Base-by-base conservation (phyloP, 1,284 basidiomycete species). In the Ceratobasidium papillatum region DNA sequence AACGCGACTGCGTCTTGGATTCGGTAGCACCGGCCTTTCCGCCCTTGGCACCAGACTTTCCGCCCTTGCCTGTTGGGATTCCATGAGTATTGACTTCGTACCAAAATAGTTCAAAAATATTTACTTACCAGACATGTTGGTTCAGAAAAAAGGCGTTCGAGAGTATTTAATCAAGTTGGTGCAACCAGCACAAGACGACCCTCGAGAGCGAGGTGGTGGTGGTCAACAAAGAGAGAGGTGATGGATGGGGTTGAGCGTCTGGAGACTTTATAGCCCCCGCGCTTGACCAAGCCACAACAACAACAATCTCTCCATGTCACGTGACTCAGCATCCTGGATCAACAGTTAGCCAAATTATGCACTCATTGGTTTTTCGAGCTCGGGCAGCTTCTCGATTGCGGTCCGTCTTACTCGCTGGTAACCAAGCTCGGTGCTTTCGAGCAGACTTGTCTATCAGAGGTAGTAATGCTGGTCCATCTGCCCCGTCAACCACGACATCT, bases 1-100 rank as follows among this genome's bases (percentile, higher is more conserved):
- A 80, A 65, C 80, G 79, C 30, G 79, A 79, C 25, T 76, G 58
- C 19, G 71, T 74, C 74, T 79, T 79, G 11, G 65, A 36, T 3
- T 77, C 78, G 47, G 75, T 36, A 14, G 71, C 83, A 78, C 83
- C 84, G 80, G 82, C 82, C 74, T 76, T 75, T 19, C 74, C 69
- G 78, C 83, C 84, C 80, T 82, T 82, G 74, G 76, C 75, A 51
- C 75, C 74, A 73, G 77, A 75, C 56, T 78, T 78, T 68, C 77
- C 78, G 27, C 75, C 77, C 43, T 74, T 76, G 65, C 75, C 75
- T 68, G 34, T 58, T 11, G 3, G 25, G 9, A 22, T 8, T 27
- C 17, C n/a, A 25, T 58, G 7, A 71, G 25, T 36, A 71, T 49
- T 32, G 9, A n/a, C 34, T 54, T 22, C 41, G 4, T 5, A 11